A percentile compares a stretch with the other conserved stretches of the same genome.
phyloP scores from a whole-genome alignment of 2,329 filamentous ascomycete species.

The Fusarium dimerum region DNA sequence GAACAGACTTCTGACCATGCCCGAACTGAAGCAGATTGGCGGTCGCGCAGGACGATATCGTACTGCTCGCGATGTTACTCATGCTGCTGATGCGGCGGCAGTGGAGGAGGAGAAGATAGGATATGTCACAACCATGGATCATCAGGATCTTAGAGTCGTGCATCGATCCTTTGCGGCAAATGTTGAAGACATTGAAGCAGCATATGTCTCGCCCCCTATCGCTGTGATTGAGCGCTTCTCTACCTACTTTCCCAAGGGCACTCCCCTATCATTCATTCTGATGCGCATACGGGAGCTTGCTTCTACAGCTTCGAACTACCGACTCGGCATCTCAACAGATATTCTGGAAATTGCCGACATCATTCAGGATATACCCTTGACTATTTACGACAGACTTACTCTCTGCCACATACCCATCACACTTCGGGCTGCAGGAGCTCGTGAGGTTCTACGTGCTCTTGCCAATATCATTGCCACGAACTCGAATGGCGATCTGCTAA shows the following conservation, averaged over 20 bases:
- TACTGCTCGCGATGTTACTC: slow-evolving; percentile 49
- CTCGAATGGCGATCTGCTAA: slow-evolving; percentile 66
- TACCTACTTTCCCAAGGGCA: slow-evolving; percentile 76
- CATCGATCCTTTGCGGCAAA: slow-evolving; percentile 62
- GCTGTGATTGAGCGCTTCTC: slow-evolving; percentile 74
- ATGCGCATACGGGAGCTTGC: slow-evolving; percentile 72
- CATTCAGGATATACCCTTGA: slow-evolving; percentile 72
- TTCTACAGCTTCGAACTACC: slow-evolving; percentile 64
- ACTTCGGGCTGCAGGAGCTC: slow-evolving; percentile 50
- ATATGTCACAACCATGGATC: slow-evolving; percentile 76
- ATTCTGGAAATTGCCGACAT: slow-evolving; percentile 68
- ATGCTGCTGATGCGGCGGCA: slow-evolving; percentile 1
- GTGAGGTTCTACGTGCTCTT: slow-evolving; percentile 59
- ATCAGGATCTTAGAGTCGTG: slow-evolving; percentile 66
- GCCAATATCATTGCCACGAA: slow-evolving; percentile 71
- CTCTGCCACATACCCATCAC: slow-evolving; percentile 72
- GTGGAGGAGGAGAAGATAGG: slow-evolving; percentile 55
- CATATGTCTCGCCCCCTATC: slow-evolving; percentile 74
- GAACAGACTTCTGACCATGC: slow-evolving; percentile 61
- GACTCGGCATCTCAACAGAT: slow-evolving; percentile 60
- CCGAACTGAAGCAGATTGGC: slow-evolving; percentile 92
- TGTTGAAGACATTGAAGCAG: slow-evolving; percentile 66
- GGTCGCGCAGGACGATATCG: slow-evolving; percentile 88
- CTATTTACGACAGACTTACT: slow-evolving; percentile 71
- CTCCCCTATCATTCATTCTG: slow-evolving; percentile 82